These are phyloP conservation scores for Persicaria tinctoria DNA, from an alignment of 148 eudicot genomes.

Conservation along the genomic window DNA sequence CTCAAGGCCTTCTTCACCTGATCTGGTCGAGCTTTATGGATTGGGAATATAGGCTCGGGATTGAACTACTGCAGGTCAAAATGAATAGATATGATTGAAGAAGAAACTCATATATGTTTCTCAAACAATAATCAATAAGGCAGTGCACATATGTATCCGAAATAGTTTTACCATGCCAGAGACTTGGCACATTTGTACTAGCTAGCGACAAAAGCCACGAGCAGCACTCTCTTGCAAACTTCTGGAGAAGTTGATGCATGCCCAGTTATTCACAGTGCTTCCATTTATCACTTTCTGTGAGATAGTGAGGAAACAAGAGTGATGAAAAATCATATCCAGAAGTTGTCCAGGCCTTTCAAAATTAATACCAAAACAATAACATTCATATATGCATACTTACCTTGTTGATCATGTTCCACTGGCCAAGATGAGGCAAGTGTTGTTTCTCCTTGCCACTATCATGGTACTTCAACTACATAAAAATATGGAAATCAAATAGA, in stretches of 20 bases:
- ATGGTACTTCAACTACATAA: constrained; percentile 51
- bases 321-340: not conserved
- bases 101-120: not conserved
- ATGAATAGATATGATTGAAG: not conserved
- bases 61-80: constrained; percentile 43
- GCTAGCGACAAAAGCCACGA: constrained; percentile 66
- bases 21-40: constrained; percentile 56
- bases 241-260: constrained; percentile 72
- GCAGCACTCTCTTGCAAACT: constrained; percentile 56
- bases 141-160: not conserved
- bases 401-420: constrained; percentile 86
- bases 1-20: constrained; percentile 75
- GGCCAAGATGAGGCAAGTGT: constrained; percentile 70
- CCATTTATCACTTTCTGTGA: constrained; percentile 77
- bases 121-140: not conserved
- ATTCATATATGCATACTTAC: constrained; percentile 17
- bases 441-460: constrained; percentile 65
- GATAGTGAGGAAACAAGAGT: not conserved
- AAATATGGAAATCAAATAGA: not conserved
- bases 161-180: constrained; percentile 58
- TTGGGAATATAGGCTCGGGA: constrained; percentile 61
- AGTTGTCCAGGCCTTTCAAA: not conserved
- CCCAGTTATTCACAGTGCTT: constrained; percentile 57
- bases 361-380: not conserved
- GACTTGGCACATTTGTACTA: constrained; percentile 63